phyloP scores from a whole-genome alignment of 208 protist genomes.

The Crithidia expoeki region DNA sequence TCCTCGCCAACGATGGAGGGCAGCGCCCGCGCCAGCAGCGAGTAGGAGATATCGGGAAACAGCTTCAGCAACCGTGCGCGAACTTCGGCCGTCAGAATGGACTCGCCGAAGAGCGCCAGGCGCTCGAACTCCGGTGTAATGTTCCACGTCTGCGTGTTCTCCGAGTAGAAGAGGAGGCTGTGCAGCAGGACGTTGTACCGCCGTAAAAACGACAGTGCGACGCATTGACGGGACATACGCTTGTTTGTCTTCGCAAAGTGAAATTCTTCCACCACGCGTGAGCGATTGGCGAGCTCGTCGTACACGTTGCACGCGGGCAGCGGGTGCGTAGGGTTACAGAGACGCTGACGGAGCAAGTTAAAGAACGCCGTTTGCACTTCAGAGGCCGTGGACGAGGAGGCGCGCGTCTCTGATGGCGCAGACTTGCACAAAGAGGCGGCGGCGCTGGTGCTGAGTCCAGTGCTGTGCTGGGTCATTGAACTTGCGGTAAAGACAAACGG shows the following conservation, averaged over 20 bases:
- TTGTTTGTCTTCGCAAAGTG: conserved; percentile 52
- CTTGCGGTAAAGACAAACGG: not conserved
- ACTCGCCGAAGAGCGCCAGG: conserved; percentile 72
- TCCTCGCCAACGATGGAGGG: conserved; percentile 37
- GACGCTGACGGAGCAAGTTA: conserved; percentile 42
- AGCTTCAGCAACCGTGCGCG: conserved; percentile 63
- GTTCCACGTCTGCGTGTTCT: conserved; percentile 72
- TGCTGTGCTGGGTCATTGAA: too few relatives aligned
- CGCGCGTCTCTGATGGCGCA: not conserved
- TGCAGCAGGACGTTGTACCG: conserved; percentile 90
- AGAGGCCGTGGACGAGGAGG: not conserved
- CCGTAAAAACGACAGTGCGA: conserved; percentile 73
- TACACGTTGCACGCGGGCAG: conserved; percentile 65
- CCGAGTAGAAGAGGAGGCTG: conserved; percentile 77
- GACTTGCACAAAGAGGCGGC: not conserved
- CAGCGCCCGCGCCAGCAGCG: conserved; percentile 31
- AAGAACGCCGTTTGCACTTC: conserved; percentile 35
- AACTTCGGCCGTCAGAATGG: conserved; percentile 59
- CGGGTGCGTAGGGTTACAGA: conserved; percentile 58
- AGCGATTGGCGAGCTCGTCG: conserved; percentile 57
- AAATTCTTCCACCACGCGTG: conserved; percentile 78
- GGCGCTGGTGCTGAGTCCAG: conserved; percentile 1
- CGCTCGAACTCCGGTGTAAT: conserved; percentile 74
- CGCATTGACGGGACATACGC: conserved; percentile 48
- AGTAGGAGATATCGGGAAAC: conserved; percentile 56